These are phyloP conservation scores for Lunularia cruciata DNA, from an alignment of 225 moss, liverwort and hornwort genomes.

Conservation along the genomic window DNA sequence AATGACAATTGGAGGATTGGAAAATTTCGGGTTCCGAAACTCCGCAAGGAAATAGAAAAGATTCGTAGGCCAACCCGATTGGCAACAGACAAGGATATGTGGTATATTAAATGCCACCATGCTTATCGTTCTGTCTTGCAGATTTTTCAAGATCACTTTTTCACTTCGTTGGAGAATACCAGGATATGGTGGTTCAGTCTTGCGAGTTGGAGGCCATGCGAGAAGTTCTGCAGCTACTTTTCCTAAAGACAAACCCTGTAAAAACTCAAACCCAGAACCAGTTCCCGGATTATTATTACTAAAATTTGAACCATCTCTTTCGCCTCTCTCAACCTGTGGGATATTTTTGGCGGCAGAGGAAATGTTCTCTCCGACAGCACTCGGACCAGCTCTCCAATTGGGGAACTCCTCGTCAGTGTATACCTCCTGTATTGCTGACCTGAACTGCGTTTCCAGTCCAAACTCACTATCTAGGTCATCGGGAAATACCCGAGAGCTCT, in stretches of 20 bases:
- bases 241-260: conserved; percentile 55
- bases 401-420: conserved; percentile 27
- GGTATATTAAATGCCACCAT: conserved; percentile 59
- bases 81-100: conserved; percentile 81
- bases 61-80: conserved; percentile 74
- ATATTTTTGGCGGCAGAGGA: not conserved
- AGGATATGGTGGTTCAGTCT: conserved; percentile 72
- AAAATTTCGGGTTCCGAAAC: conserved; percentile 42
- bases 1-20: conserved; percentile 69
- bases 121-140: conserved; percentile 54
- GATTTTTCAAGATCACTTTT: conserved; percentile 59
- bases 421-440: conserved; percentile 37
- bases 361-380: not conserved
- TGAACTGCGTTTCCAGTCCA: conserved; percentile 31
- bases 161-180: conserved; percentile 62
- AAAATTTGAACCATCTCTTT: not conserved
- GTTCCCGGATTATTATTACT: not conserved
- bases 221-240: conserved; percentile 63
- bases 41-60: conserved; percentile 81
- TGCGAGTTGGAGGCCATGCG: conserved; percentile 72
- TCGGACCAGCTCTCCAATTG: conserved; percentile 26
- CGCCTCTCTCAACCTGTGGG: not conserved
- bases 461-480: conserved; percentile 23
- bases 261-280: conserved; percentile 10
- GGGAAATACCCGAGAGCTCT: conserved; percentile 29